Conservation (phyloP, 2,329 filamentous ascomycete species). For the Penicillium oxalicum region DNA sequence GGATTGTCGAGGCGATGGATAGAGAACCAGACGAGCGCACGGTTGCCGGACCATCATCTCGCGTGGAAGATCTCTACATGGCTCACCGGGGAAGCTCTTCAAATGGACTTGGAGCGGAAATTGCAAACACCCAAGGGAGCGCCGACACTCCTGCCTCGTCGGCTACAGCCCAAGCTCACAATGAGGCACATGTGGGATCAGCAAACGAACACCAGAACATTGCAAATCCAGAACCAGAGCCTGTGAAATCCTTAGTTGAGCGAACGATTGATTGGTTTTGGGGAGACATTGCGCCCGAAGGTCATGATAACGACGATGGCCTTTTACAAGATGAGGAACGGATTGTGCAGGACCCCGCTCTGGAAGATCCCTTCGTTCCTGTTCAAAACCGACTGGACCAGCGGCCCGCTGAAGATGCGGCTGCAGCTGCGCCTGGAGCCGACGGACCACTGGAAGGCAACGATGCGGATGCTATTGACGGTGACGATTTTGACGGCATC, state of each 20-base stretch:
- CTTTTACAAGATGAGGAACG: constrained; percentile 53
- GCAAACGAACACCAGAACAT: background rate
- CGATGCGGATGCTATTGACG: constrained; percentile 52
- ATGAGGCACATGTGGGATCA: background rate
- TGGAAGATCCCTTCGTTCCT: constrained; percentile 57
- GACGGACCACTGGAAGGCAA: constrained; percentile 44
- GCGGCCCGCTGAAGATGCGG: constrained; percentile 5
- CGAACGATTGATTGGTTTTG: constrained; percentile 41
- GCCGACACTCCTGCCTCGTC: no score
- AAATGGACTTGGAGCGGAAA: background rate
- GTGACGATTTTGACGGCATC: constrained; percentile 91
- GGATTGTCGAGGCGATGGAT: constrained; percentile 54
- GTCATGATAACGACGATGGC: constrained; percentile 32
- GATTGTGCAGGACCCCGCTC: constrained; percentile 52
- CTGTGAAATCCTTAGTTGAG: constrained; percentile 20
- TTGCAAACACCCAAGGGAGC: background rate
- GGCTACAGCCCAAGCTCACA: background rate
- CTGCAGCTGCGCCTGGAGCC: constrained; percentile 36
- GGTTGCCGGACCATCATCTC: constrained; percentile 2
- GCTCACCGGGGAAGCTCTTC: background rate
- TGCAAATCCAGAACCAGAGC: constrained; percentile 10
- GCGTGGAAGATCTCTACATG: background rate
- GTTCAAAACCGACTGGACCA: constrained; percentile 35
- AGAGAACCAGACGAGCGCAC: constrained; percentile 16
- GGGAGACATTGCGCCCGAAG: constrained; percentile 33